These are phyloP conservation scores for Strobilomyces echinocephalus DNA, from an alignment of 768 basidiomycete genomes.

Conservation along the genomic window DNA sequence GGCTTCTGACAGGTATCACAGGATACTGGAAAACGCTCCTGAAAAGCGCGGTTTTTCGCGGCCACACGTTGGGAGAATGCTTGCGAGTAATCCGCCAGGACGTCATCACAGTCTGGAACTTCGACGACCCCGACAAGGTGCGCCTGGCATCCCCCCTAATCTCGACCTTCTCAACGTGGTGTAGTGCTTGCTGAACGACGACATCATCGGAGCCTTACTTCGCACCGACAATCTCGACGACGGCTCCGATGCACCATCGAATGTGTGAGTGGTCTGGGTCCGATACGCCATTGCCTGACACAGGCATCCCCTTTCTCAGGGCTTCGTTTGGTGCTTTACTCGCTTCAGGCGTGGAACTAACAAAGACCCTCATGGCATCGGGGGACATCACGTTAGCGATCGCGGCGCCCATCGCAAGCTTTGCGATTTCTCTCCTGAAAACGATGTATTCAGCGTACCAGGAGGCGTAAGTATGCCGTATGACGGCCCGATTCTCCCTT, in stretches of 20 bases:
- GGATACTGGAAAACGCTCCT: constrained; percentile 11
- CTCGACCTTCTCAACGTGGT: neutral
- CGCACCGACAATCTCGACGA: neutral
- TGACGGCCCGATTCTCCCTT: neutral
- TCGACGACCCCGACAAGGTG: constrained; percentile 12
- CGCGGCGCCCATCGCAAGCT: neutral
- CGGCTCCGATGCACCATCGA: neutral
- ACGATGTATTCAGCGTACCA: neutral
- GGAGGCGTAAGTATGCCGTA: constrained; percentile 5
- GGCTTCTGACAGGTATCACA: neutral
- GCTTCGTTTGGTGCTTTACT: neutral
- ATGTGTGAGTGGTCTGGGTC: neutral
- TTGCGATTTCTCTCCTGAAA: neutral
- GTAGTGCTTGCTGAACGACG: constrained; percentile 11
- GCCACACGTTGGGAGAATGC: constrained; percentile 7
- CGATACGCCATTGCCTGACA: neutral
- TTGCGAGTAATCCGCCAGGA: constrained; percentile 9
- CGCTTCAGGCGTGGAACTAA: neutral
- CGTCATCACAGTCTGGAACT: constrained; percentile 10
- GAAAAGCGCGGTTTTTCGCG: constrained; percentile 5
- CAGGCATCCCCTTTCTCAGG: neutral
- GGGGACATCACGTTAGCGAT: neutral
- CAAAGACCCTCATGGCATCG: neutral
- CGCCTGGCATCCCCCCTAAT: neutral
- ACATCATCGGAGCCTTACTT: neutral